Evolutionary conservation across 2,329 filamentous ascomycete genomes (phyloP), one percentile per base, ranked within the genome.

Genomic region (Zymoseptoria pseudotritici): DNA sequence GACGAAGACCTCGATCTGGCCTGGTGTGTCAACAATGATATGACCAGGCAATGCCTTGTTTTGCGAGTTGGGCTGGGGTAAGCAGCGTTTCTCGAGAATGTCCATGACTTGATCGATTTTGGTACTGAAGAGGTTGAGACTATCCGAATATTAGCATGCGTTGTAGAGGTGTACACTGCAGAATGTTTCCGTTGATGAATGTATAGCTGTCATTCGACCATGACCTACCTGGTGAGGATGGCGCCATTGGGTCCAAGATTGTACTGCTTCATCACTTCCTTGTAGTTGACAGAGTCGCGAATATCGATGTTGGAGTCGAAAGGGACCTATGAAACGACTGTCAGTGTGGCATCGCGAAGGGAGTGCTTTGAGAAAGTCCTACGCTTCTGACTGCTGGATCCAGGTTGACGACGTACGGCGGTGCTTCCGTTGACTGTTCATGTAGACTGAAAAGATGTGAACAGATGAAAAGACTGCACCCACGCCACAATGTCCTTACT

Each of bases 211-310:
- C 22, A 24, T 24, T 24, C 22, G 22, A 24, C 22, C 22, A 4
- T 24, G 9, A 53, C 29, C 29, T 31, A 57, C 10, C 90, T 94
- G 1, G 95, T 99, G 67, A 99, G 79, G 71, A 99, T 99, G 53
- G 92, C 95, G 56, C 94, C 94, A 78, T 99, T 99, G 8, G 94
- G 94, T 0, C 94, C 94, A 0, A 99, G 84, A 72, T 97, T 97
- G 76, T 97, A 97, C 77, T 97, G 92, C 77, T 93, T 95, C 95
- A 99, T 99, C 65, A 99, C 94, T 77, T 99, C 93, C 75, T 96
- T 94, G 81, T 99, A 99, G 82, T 99, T 97, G 74, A 99, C 93
- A 24, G 90, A 94, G 77, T 99, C 94, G 70, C 95, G 91, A 69
- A 99, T 99, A 77, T 99, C 94, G 77, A 99, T 97, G 76, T 99